Base-by-base conservation (phyloP, 2,329 filamentous ascomycete species). In the Cryphonectria radicalis region DNA sequence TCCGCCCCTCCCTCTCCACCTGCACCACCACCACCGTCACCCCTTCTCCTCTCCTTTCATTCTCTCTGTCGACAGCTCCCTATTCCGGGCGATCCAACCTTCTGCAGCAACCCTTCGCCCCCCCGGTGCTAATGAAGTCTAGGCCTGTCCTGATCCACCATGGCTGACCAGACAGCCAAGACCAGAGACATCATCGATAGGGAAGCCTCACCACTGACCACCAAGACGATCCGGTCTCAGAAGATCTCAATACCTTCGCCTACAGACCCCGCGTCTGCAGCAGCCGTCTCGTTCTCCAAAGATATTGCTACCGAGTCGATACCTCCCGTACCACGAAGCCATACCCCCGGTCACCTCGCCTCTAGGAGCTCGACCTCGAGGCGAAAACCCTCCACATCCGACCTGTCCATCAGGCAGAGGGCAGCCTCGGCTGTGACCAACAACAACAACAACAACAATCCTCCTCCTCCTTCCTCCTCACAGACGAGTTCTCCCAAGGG, bases 291-390 rank as follows among this genome's bases (percentile, higher is more conserved):
- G 43, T 50, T 70, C 62, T 78, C 78, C n/a, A 75, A 75, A 68
- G 75, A 77, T 63, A 73, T 72, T 55, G 75, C 74, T 67, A 81
- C 72, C 80, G 77, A 69, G 76, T 77, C 67, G 2, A 63, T 63
- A 25, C 76, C 78, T 68, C 80, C 84, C 64, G 77, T 87, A 62
- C 81, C 84, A 40, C 85, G 89, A 74, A 90, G 85, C 77, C 89
- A 91, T 77, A 91, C 89, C 1, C 89, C 89, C 1, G 88, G 89
- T 70, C 88, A 90, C 76, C 83, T 90, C 57, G 81, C 89, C 17
- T 85, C 86, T 74, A 90, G 87, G 81, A 89, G 86, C 80, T 85
- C 86, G 72, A 83, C 84, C 69, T 82, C 82, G 72, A 83, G 84
- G 71, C 82, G 84, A 67, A 87, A 85, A 74, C 79, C 84, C 40